Conservation (phyloP, 2,329 filamentous ascomycete genomes). For the Fusarium chuoi region DNA sequence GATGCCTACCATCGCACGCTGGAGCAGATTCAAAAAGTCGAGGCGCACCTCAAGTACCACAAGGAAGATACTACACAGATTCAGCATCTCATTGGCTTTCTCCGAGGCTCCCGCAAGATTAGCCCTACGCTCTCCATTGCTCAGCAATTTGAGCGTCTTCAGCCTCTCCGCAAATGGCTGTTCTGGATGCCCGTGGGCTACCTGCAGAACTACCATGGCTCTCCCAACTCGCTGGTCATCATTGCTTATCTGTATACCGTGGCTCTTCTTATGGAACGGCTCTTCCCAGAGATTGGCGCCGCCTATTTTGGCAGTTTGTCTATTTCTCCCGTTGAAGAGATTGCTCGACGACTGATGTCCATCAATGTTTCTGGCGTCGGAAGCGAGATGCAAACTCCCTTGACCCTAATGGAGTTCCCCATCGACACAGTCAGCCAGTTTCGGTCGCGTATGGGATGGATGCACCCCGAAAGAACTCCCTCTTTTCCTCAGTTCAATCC, state of each 20-base stretch:
- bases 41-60: slow-evolving; percentile 74
- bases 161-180: slow-evolving; percentile 89
- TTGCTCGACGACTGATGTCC: slow-evolving; percentile 77
- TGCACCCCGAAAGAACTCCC: slow-evolving; percentile 66
- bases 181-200: slow-evolving; percentile 94
- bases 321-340: slow-evolving; percentile 85
- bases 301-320: slow-evolving; percentile 87
- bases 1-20: slow-evolving; percentile 74
- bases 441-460: slow-evolving; percentile 75
- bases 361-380: slow-evolving; percentile 71
- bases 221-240: slow-evolving; percentile 81
- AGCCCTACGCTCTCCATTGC: slow-evolving; percentile 76
- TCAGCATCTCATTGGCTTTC: slow-evolving; percentile 75
- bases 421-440: slow-evolving; percentile 76
- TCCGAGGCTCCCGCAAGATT: slow-evolving; percentile 77
- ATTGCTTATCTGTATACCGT: slow-evolving; percentile 93
- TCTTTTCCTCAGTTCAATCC: slow-evolving; percentile 70
- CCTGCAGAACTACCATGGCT: slow-evolving; percentile 79
- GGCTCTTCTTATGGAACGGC: slow-evolving; percentile 85
- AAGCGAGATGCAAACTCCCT: slow-evolving; percentile 68
- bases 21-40: slow-evolving; percentile 74
- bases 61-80: slow-evolving; percentile 76
- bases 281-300: slow-evolving; percentile 91
- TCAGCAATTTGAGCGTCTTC: slow-evolving; percentile 89
- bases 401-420: slow-evolving; percentile 77